Evolutionary conservation across 768 basidiomycete genomes (phyloP).

Genomic region (Podaxis sp.): DNA sequence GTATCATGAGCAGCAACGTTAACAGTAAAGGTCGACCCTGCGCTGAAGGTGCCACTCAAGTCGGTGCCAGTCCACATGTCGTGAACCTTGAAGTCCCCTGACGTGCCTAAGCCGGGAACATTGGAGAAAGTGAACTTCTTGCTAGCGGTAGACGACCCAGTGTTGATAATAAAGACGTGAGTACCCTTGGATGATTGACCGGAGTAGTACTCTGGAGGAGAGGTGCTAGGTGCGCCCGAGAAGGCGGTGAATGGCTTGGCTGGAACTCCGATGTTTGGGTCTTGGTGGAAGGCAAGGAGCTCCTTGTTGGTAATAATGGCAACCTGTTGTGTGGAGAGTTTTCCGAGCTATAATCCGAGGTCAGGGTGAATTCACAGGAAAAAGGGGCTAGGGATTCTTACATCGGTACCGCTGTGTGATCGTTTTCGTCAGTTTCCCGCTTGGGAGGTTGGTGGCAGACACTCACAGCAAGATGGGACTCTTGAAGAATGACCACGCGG

Average conservation of each 20-base stretch:
- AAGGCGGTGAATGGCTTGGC: conserved; percentile 48
- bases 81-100: conserved; percentile 40
- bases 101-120: conserved; percentile 42
- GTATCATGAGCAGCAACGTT: conserved; percentile 52
- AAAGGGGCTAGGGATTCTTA: conserved; percentile 19
- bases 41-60: conserved; percentile 39
- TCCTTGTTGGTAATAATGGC: conserved; percentile 51
- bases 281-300: conserved; percentile 57
- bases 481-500: conserved; percentile 59
- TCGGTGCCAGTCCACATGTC: conserved; percentile 56
- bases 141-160: conserved; percentile 34
- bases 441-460: background rate
- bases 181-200: conserved; percentile 48
- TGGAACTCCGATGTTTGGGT: conserved; percentile 41
- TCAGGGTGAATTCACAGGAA: conserved; percentile 11
- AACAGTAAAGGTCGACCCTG: conserved; percentile 35
- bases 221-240: conserved; percentile 36
- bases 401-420: conserved; percentile 36
- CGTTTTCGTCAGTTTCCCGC: background rate
- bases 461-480: conserved; percentile 53
- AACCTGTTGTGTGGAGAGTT: conserved; percentile 40
- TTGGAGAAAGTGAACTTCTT: conserved; percentile 47
- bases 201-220: conserved; percentile 53
- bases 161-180: conserved; percentile 59
- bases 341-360: conserved; percentile 34